Conservation (phyloP, 805 yeast genomes). For the Metschnikowia corniflorae region DNA sequence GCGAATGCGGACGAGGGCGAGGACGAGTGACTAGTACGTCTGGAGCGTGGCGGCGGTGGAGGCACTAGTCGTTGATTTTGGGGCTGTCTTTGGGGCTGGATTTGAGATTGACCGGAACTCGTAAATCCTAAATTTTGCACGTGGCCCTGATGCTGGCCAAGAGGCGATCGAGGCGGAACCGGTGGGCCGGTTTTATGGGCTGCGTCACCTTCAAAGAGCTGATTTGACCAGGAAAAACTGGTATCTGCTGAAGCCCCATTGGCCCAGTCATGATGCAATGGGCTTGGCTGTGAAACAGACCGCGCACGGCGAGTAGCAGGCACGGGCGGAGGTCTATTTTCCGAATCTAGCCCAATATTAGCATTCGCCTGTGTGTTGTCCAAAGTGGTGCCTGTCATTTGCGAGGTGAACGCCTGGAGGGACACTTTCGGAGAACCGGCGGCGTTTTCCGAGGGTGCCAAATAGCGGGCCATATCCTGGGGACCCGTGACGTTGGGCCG, state of each 20-base stretch:
- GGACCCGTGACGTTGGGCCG: slow-evolving; percentile 29
- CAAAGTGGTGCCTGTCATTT: slow-evolving; percentile 38
- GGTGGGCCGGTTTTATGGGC: slow-evolving; percentile 11
- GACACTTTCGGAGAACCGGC: slow-evolving; percentile 29
- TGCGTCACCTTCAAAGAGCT: not conserved
- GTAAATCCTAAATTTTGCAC: too few species aligned
- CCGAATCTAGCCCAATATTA: slow-evolving; percentile 12
- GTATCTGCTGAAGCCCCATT: not conserved
- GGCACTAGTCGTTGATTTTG: slow-evolving; percentile 3
- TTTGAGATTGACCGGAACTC: too few species aligned
- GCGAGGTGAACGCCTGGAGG: slow-evolving; percentile 38
- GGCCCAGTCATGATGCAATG: slow-evolving; percentile 5
- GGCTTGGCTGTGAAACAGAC: slow-evolving; percentile 30
- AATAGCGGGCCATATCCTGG: slow-evolving; percentile 32
- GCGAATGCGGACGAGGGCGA: slow-evolving; percentile 4
- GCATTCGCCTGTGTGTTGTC: slow-evolving; percentile 36
- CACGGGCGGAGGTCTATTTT: slow-evolving; percentile 25
- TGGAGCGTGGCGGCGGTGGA: slow-evolving; percentile 43
- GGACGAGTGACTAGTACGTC: slow-evolving; percentile 26
- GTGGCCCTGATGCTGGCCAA: slow-evolving; percentile 3
- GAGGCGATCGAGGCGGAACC: slow-evolving; percentile 27
- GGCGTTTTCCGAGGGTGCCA: slow-evolving; percentile 21
- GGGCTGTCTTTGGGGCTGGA: too few species aligned
- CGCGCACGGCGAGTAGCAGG: slow-evolving; percentile 38
- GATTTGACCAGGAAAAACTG: too few species aligned